Conservation (phyloP, 129 eudicot species). For the Arctium lappa region DNA sequence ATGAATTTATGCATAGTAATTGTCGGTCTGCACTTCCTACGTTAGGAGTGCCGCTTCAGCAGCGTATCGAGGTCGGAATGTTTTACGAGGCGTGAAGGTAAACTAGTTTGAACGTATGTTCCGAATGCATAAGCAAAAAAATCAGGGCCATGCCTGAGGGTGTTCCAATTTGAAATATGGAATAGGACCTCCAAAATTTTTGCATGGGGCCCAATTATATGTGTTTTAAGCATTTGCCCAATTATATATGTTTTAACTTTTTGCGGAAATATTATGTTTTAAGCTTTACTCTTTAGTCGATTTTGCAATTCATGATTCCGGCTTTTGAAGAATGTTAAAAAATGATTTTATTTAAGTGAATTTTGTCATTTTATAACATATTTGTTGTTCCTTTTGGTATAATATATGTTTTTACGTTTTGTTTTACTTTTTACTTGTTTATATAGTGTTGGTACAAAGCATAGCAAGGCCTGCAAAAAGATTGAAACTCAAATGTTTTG, state of each 20-base stretch:
- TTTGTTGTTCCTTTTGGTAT: too few relatives aligned
- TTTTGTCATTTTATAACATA: too few relatives aligned
- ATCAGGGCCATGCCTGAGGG: background rate
- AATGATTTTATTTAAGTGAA: too few relatives aligned
- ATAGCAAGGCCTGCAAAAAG: too few relatives aligned
- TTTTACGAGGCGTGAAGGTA: slow-evolving; percentile 56
- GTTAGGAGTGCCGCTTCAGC: slow-evolving; percentile 44
- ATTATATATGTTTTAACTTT: too few relatives aligned
- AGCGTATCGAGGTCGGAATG: slow-evolving; percentile 75
- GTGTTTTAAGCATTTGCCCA: background rate
- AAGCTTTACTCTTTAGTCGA: background rate
- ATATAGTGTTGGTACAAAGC: too few relatives aligned
- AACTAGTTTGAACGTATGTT: background rate
- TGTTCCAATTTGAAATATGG: background rate
- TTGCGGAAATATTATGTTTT: background rate
- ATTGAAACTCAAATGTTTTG: too few relatives aligned
- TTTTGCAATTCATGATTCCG: background rate
- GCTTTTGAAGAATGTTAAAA: background rate
- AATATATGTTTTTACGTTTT: too few relatives aligned
- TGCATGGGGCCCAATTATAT: background rate
- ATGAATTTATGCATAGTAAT: slow-evolving; percentile 65
- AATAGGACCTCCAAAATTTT: background rate
- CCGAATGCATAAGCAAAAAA: background rate
- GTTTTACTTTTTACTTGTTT: too few relatives aligned
- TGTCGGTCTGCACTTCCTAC: slow-evolving; percentile 69